These are phyloP conservation scores for Citrus reticulata DNA, from an alignment of 345 rosid genomes.

Conservation along the genomic window DNA sequence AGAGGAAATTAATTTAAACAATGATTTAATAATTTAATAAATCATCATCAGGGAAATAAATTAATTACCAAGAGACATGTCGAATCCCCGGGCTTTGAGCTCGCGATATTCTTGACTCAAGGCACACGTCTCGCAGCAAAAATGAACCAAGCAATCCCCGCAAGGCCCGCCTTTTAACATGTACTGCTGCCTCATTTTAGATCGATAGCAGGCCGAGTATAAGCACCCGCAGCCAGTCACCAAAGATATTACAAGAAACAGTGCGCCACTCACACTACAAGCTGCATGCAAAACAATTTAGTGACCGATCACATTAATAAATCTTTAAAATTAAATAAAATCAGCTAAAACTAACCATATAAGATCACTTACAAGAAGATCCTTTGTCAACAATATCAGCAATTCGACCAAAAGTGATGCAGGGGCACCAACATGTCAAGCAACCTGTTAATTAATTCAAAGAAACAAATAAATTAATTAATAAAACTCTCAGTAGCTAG, in stretches of 20 bases:
- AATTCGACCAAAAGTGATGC: conserved; percentile 22
- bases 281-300: not conserved
- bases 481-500: too few species aligned
- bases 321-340: too few species aligned
- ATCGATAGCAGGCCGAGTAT: conserved; percentile 23
- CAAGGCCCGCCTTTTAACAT: conserved; percentile 18
- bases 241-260: not conserved
- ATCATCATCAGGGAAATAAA: not conserved
- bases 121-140: conserved; percentile 34
- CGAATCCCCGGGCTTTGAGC: conserved; percentile 31
- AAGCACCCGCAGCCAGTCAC: not conserved
- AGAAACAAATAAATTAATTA: not conserved
- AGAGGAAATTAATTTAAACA: not conserved
- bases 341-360: not conserved
- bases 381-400: conserved; percentile 14
- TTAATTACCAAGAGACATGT: conserved; percentile 28
- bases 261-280: not conserved
- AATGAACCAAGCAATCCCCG: conserved; percentile 30
- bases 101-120: conserved; percentile 40
- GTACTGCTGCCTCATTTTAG: conserved; percentile 36
- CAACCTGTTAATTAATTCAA: conserved; percentile 13
- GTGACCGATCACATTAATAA: not conserved
- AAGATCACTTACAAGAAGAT: not conserved
- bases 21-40: too few species aligned
- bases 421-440: conserved; percentile 27